phyloP scores from a whole-genome alignment of 2,329 filamentous ascomycete species.

The Diaporthe eres region DNA sequence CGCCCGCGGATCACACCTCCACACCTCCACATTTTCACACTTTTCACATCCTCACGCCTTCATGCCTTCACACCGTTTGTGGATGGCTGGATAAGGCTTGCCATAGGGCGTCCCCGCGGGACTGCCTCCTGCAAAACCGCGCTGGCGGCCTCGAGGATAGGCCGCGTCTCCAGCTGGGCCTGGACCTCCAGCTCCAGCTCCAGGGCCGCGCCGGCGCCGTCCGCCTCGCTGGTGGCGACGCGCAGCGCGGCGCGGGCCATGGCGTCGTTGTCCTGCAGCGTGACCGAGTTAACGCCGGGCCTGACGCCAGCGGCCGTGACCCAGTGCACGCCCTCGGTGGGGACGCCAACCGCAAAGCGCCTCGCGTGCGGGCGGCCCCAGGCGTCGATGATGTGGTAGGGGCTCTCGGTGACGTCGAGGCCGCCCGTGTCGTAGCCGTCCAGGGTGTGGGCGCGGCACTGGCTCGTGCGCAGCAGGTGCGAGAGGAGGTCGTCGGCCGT shows the following conservation, averaged over 20 bases:
- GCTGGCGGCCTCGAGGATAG: not conserved
- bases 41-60: not conserved
- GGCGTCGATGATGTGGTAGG: constrained; percentile 24
- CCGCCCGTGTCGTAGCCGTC: constrained; percentile 28
- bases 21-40: not conserved
- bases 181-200: not conserved
- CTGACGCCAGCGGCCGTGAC: not conserved
- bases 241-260: constrained; percentile 5
- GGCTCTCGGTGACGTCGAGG: constrained; percentile 12
- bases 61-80: not conserved
- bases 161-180: not conserved
- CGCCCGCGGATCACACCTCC: not conserved
- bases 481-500: not conserved
- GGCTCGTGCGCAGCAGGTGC: not conserved
- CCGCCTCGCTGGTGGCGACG: not conserved
- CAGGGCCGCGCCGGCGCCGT: not conserved
- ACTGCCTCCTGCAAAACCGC: not conserved
- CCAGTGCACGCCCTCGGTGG: constrained; percentile 33
- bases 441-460: constrained; percentile 16
- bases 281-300: constrained; percentile 26
- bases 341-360: constrained; percentile 23
- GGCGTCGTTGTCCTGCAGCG: constrained; percentile 13
- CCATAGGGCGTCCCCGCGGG: constrained; percentile 8
- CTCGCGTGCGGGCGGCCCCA: not conserved
- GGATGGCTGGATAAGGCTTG: not conserved